Percentiles rank a stretch among this genome's conserved stretches.
phyloP scores from a whole-genome alignment of 805 yeast genomes.

The Saccharomycopsis amapae region DNA sequence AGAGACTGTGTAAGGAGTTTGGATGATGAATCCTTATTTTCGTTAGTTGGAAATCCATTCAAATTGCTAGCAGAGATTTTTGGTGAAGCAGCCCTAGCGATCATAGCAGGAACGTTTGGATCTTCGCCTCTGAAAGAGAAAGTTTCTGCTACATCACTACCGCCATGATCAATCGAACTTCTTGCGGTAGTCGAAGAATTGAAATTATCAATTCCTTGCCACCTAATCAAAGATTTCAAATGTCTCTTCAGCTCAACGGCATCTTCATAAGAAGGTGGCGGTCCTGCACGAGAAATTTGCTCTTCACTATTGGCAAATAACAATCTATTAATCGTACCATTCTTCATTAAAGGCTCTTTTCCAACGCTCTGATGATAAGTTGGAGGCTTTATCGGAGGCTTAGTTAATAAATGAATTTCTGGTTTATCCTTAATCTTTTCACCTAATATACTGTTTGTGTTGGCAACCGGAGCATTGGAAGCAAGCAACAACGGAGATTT shows the following conservation, averaged over 20 bases:
- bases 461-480: background rate
- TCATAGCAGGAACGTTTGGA: constrained; percentile 15
- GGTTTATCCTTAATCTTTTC: background rate
- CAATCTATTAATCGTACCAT: background rate
- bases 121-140: constrained; percentile 15
- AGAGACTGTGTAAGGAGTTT: no score
- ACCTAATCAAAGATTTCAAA: constrained; percentile 1
- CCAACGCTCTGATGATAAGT: constrained; percentile 7
- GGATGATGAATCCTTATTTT: background rate
- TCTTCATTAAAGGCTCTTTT: background rate
- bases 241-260: constrained; percentile 6
- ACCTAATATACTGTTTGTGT: background rate
- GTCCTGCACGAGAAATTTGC: constrained; percentile 10
- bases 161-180: background rate
- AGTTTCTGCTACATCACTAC: constrained; percentile 14
- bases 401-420: constrained; percentile 13
- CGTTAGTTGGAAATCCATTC: background rate
- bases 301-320: constrained; percentile 6
- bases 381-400: constrained; percentile 21
- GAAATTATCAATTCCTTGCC: constrained; percentile 1
- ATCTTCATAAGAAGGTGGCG: constrained; percentile 22
- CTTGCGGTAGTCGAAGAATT: background rate
- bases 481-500: constrained; percentile 4
- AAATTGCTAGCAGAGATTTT: background rate
- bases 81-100: constrained; percentile 13